A percentile compares a stretch with the other conserved stretches of the same genome.
These are phyloP conservation scores for Gloeophyllum trabeum DNA, from an alignment of 768 basidiomycete species.

Conservation along the genomic window DNA sequence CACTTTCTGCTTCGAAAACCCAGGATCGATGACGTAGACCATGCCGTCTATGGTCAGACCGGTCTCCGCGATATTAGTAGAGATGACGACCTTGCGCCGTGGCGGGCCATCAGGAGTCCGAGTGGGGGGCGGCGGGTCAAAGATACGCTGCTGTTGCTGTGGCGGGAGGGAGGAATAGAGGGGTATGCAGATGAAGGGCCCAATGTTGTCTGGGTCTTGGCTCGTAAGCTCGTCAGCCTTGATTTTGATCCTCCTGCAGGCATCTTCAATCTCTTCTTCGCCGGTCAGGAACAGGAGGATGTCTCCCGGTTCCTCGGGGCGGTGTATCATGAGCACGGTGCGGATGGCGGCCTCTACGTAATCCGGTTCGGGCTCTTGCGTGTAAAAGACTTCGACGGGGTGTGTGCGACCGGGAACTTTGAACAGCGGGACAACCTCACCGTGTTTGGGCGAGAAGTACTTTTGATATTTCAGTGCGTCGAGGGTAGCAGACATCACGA, in stretches of 20 bases:
- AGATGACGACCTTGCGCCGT: slow-evolving; percentile 88
- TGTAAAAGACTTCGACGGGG: slow-evolving; percentile 93
- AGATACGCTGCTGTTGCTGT: slow-evolving; percentile 92
- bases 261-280: slow-evolving; percentile 97
- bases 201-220: slow-evolving; percentile 62
- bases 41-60: slow-evolving; percentile 97
- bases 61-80: slow-evolving; percentile 97
- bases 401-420: slow-evolving; percentile 91
- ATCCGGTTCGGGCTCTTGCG: slow-evolving; percentile 86
- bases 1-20: slow-evolving; percentile 96
- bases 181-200: slow-evolving; percentile 83
- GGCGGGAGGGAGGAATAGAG: slow-evolving; percentile 94
- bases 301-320: slow-evolving; percentile 90
- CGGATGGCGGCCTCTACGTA: slow-evolving; percentile 97
- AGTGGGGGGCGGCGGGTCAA: slow-evolving; percentile 73
- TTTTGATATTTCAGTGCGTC: slow-evolving; percentile 95
- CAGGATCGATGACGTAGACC: slow-evolving; percentile 98
- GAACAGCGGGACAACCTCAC: slow-evolving; percentile 58
- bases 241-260: slow-evolving; percentile 84
- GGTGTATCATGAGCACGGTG: slow-evolving; percentile 94
- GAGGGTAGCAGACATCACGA: slow-evolving; percentile 97
- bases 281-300: slow-evolving; percentile 93
- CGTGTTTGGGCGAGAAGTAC: slow-evolving; percentile 57
- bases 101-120: slow-evolving; percentile 56
- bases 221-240: slow-evolving; percentile 80